Conservation (phyloP, 495 filamentous ascomycete species). For the Hyaloscypha hepaticicola region DNA sequence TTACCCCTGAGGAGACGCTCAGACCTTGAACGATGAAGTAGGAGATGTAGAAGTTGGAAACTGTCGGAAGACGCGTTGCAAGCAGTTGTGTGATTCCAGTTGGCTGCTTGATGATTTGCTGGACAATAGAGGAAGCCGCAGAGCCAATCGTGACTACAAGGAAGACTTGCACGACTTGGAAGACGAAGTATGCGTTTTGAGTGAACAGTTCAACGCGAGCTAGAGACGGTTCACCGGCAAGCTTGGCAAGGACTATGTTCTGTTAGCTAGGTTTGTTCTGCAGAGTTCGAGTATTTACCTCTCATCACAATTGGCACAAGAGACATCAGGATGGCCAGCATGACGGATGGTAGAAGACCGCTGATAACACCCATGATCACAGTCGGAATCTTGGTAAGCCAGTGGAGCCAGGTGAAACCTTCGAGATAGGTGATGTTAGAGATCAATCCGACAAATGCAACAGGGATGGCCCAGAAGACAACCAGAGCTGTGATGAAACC, state of each 20-base stretch:
- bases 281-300: slow-evolving; percentile 36
- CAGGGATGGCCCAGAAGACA: slow-evolving; percentile 95
- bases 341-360: slow-evolving; percentile 76
- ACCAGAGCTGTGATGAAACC: slow-evolving; percentile 75
- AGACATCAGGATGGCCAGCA: slow-evolving; percentile 85
- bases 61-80: slow-evolving; percentile 70
- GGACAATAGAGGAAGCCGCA: slow-evolving; percentile 64
- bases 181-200: slow-evolving; percentile 91
- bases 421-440: slow-evolving; percentile 78
- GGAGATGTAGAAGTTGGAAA: slow-evolving; percentile 92
- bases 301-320: slow-evolving; percentile 83
- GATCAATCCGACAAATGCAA: slow-evolving; percentile 79
- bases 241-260: slow-evolving; percentile 58
- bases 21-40: slow-evolving; percentile 95
- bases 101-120: slow-evolving; percentile 65
- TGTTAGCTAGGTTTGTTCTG: slow-evolving; percentile 30
- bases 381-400: slow-evolving; percentile 69
- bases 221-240: slow-evolving; percentile 73
- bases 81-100: slow-evolving; percentile 59
- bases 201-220: slow-evolving; percentile 81
- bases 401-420: slow-evolving; percentile 64
- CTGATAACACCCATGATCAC: slow-evolving; percentile 78
- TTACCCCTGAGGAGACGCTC: slow-evolving; percentile 69
- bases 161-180: slow-evolving; percentile 96
- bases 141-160: slow-evolving; percentile 79